phyloP scores from a whole-genome alignment of 2,329 filamentous ascomycete species.

The Didymella keratinophila region DNA sequence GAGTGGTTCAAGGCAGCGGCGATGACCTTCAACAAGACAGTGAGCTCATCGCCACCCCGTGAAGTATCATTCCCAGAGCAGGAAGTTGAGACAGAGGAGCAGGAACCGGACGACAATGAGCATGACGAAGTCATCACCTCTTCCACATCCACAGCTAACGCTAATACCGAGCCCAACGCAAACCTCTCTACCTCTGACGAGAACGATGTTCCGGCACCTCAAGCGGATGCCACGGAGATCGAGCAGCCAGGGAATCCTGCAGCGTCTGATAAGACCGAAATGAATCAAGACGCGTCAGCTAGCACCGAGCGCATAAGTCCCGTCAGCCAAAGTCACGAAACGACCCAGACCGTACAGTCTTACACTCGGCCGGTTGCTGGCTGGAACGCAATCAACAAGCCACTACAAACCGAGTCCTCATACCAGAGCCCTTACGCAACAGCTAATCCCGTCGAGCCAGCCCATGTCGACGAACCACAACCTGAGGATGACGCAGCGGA shows the following conservation, averaged over 20 bases:
- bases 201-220: background rate
- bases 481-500: background rate
- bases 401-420: background rate
- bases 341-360: background rate
- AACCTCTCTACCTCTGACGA: background rate
- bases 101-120: background rate
- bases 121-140: no score
- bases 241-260: background rate
- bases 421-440: conserved; percentile 34
- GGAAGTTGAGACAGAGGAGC: background rate
- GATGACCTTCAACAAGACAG: background rate
- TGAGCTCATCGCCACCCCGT: background rate
- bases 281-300: background rate
- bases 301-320: background rate
- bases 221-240: background rate
- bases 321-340: background rate
- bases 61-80: background rate
- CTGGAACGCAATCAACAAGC: conserved; percentile 34
- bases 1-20: conserved; percentile 43
- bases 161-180: background rate
- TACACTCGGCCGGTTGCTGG: background rate
- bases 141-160: no score
- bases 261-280: background rate
- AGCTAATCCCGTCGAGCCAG: background rate
- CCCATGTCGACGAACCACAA: background rate